Conservation (phyloP, 352 stramenopile genomes). For the Stramenopiles sp. region DNA sequence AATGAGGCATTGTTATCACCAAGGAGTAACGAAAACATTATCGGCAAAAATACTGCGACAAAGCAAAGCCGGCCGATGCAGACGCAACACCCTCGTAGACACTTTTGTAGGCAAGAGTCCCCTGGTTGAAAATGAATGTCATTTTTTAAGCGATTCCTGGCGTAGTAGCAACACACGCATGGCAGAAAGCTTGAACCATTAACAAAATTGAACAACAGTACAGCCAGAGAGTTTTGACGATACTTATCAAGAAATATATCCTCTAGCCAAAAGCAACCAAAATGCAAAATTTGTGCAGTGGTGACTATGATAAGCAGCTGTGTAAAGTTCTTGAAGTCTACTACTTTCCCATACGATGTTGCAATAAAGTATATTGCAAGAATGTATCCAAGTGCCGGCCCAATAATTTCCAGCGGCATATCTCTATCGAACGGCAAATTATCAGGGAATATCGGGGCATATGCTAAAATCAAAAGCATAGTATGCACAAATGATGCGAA, state of each 20-base stretch:
- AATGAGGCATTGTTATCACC: background rate
- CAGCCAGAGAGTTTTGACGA: background rate
- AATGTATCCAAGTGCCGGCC: background rate
- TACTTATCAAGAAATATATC: background rate
- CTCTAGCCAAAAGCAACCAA: background rate
- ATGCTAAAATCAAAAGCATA: background rate
- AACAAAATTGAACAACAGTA: background rate
- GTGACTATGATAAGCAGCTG: background rate
- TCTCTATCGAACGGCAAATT: background rate
- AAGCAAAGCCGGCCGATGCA: background rate
- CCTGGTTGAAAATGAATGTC: background rate
- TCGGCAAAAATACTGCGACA: background rate
- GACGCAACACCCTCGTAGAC: background rate
- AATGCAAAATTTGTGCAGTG: background rate
- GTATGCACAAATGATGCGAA: background rate
- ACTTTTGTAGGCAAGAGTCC: background rate
- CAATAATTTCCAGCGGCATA: background rate
- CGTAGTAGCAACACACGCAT: background rate
- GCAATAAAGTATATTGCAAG: background rate
- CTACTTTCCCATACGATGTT: background rate
- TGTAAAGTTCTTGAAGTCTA: background rate
- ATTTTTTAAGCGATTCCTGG: background rate
- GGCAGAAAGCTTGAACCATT: background rate
- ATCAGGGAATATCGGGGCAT: background rate
- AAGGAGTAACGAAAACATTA: background rate